These are phyloP conservation scores for Puccinia polysora DNA, from an alignment of 1,284 basidiomycete species.

Conservation along the genomic window DNA sequence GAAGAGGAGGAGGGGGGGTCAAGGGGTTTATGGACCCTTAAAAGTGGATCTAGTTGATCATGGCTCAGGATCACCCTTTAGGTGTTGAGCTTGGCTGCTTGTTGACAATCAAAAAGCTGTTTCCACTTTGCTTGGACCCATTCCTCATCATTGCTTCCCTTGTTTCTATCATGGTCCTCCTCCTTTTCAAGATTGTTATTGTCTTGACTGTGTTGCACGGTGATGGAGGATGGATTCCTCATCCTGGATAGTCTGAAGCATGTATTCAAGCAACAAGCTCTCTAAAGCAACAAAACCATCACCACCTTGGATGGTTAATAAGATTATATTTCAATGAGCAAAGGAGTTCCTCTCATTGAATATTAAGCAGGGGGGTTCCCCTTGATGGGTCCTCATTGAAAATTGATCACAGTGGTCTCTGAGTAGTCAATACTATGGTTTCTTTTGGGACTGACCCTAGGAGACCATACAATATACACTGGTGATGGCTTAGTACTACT, in stretches of 20 bases:
- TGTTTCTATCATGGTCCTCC: neutral
- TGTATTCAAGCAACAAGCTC: conserved; percentile 19
- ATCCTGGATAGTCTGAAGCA: neutral
- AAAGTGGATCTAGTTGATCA: conserved; percentile 4
- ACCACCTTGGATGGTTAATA: neutral
- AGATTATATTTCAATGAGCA: too few species aligned
- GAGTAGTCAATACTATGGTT: too few species aligned
- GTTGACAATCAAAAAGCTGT: conserved; percentile 20
- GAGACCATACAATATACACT: neutral
- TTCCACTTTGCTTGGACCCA: conserved; percentile 33
- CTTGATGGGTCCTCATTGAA: too few species aligned
- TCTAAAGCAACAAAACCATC: neutral
- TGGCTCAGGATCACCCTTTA: conserved; percentile 14
- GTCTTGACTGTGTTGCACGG: conserved; percentile 7
- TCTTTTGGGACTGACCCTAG: conserved; percentile 21
- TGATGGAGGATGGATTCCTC: conserved; percentile 2
- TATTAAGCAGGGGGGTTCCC: neutral
- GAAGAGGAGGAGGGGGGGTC: too few species aligned
- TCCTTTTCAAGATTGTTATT: conserved; percentile 1
- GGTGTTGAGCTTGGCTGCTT: conserved; percentile 1
- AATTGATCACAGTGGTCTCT: too few species aligned
- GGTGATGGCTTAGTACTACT: neutral
- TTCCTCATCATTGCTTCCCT: conserved; percentile 7
- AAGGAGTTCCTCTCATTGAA: neutral
- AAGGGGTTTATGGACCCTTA: too few species aligned